Percentiles rank a stretch among this genome's conserved stretches.
Conservation (phyloP, 2,329 filamentous ascomycete species). For the Knufia fluminis region DNA sequence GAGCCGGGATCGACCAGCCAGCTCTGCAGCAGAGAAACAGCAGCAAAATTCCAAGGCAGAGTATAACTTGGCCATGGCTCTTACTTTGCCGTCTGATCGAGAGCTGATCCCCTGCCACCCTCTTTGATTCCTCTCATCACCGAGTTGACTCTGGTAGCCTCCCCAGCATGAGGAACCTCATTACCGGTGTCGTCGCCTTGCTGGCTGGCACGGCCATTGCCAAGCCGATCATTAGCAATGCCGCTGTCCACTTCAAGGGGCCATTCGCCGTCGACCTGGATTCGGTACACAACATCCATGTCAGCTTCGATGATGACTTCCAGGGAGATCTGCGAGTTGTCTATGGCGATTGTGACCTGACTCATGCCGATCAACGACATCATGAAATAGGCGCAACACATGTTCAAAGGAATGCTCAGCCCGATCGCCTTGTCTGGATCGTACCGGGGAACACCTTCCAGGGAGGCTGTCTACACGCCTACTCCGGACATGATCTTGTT, state of each 20-base stretch:
- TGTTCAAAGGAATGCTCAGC: slow-evolving; percentile 30
- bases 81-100: too few species aligned
- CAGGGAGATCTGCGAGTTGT: slow-evolving; percentile 38
- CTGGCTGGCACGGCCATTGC: neutral
- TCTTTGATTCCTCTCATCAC: too few species aligned
- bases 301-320: slow-evolving; percentile 35
- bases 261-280: slow-evolving; percentile 29
- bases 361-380: slow-evolving; percentile 29
- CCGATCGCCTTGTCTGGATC: slow-evolving; percentile 37
- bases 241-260: slow-evolving; percentile 24
- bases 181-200: too few species aligned
- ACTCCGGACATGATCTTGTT: slow-evolving; percentile 15
- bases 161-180: too few species aligned
- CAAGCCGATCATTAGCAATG: neutral
- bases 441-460: slow-evolving; percentile 26
- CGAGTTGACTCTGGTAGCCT: too few species aligned
- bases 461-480: slow-evolving; percentile 30
- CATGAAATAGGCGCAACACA: slow-evolving; percentile 37
- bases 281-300: slow-evolving; percentile 42
- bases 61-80: too few species aligned
- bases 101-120: too few species aligned
- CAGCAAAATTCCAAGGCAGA: too few species aligned
- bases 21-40: too few species aligned
- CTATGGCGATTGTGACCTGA: slow-evolving; percentile 38
- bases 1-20: too few species aligned